phyloP scores from a whole-genome alignment of 371 early-diverging fungal genomes.

The Cokeromyces recurvatus region DNA sequence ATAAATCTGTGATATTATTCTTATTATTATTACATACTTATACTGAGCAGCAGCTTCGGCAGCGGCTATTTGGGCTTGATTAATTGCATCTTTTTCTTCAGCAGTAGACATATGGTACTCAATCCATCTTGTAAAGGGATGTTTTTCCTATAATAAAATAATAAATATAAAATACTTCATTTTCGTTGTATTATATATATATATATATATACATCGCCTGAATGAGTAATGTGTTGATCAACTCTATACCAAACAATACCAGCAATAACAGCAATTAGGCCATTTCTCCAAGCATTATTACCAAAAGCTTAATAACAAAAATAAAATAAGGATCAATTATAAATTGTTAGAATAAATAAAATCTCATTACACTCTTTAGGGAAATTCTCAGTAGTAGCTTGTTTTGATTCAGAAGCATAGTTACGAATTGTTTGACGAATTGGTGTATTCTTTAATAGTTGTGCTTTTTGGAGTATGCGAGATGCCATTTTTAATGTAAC shows the following conservation, averaged over 20 bases:
- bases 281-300: conserved; percentile 40
- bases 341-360: neutral
- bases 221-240: conserved; percentile 25
- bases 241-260: conserved; percentile 39
- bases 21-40: conserved; percentile 28
- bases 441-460: conserved; percentile 11
- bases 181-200: neutral
- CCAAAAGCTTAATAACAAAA: conserved; percentile 23
- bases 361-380: conserved; percentile 18
- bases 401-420: conserved; percentile 19
- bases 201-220: conserved; percentile 20
- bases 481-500: conserved; percentile 21
- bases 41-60: conserved; percentile 38
- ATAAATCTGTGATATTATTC: too few species aligned
- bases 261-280: conserved; percentile 31
- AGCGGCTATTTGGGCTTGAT: conserved; percentile 21
- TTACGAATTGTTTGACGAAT: conserved; percentile 15
- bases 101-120: conserved; percentile 38
- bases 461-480: conserved; percentile 16
- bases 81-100: conserved; percentile 28
- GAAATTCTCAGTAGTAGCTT: conserved; percentile 15
- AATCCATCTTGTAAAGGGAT: conserved; percentile 43
- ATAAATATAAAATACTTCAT: neutral
- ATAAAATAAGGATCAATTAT: neutral
- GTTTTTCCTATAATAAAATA: conserved; percentile 29